phyloP scores from a whole-genome alignment of 2,329 filamentous ascomycete genomes.

The Phymatotrichopsis omnivora region DNA sequence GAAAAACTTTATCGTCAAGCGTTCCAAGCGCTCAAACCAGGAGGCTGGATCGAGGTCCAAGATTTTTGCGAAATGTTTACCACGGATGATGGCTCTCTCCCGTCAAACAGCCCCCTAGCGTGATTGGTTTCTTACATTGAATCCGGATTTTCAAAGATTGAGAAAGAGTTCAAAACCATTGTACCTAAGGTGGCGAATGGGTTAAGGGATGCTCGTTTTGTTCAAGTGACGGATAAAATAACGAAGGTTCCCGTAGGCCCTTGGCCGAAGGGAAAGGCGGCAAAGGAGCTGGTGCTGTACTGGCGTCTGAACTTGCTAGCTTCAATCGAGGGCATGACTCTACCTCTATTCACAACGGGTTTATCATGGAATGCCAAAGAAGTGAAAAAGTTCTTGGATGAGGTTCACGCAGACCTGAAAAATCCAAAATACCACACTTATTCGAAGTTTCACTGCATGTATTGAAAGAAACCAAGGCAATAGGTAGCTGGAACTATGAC shows the following conservation, averaged over 20 bases:
- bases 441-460: too few relatives aligned
- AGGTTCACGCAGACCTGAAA: too few relatives aligned
- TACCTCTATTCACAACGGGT: too few relatives aligned
- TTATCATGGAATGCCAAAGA: too few relatives aligned
- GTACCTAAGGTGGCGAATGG: constrained; percentile 23
- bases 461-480: too few relatives aligned
- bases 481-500: too few relatives aligned
- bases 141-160: too few relatives aligned
- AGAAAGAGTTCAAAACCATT: too few relatives aligned
- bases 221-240: constrained; percentile 43
- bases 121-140: too few relatives aligned
- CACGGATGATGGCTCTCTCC: constrained; percentile 22
- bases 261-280: constrained; percentile 41
- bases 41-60: constrained; percentile 39
- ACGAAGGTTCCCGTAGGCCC: constrained; percentile 47
- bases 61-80: constrained; percentile 24
- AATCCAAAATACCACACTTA: too few relatives aligned
- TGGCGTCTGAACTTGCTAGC: constrained; percentile 28
- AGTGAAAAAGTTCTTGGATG: too few relatives aligned
- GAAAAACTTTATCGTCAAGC: constrained; percentile 23
- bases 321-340: too few relatives aligned
- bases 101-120: constrained; percentile 6
- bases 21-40: constrained; percentile 38
- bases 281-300: constrained; percentile 28
- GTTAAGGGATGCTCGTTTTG: constrained; percentile 40